A percentile compares a stretch with the other conserved stretches of the same genome.
These are phyloP conservation scores for Cryptococcus floricola DNA, from an alignment of 1,284 basidiomycete genomes.

Conservation along the genomic window DNA sequence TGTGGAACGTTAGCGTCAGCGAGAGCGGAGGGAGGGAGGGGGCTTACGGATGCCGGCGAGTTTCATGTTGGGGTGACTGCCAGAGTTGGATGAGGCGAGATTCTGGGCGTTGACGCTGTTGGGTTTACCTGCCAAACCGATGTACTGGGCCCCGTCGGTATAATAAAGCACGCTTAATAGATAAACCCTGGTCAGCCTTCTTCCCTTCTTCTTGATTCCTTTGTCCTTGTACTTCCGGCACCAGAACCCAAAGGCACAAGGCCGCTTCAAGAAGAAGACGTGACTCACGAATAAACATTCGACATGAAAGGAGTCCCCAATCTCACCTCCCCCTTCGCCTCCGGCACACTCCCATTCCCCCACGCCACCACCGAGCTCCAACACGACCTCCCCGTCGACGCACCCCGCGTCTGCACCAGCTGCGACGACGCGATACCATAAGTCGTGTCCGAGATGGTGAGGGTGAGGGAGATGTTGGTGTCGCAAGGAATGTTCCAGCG, in stretches of 20 bases:
- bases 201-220: not conserved
- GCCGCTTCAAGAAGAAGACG: not conserved
- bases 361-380: conserved; percentile 42
- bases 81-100: conserved; percentile 7
- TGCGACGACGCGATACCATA: conserved; percentile 31
- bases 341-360: conserved; percentile 35
- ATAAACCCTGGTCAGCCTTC: too few relatives aligned
- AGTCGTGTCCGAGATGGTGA: conserved; percentile 25
- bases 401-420: conserved; percentile 29
- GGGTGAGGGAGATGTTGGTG: conserved; percentile 29
- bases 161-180: conserved; percentile 37
- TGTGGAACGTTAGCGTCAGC: conserved; percentile 1
- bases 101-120: conserved; percentile 30
- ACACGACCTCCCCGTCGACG: conserved; percentile 24
- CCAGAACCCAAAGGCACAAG: not conserved
- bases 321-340: conserved; percentile 33
- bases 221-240: not conserved
- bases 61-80: conserved; percentile 19
- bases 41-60: conserved; percentile 37
- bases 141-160: conserved; percentile 21
- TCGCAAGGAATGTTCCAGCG: conserved; percentile 44
- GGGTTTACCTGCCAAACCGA: conserved; percentile 45
- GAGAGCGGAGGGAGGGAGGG: not conserved
- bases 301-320: conserved; percentile 45
- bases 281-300: conserved; percentile 42